Conservation (phyloP, 1,284 basidiomycete species). For the Xanthoconium separans region DNA sequence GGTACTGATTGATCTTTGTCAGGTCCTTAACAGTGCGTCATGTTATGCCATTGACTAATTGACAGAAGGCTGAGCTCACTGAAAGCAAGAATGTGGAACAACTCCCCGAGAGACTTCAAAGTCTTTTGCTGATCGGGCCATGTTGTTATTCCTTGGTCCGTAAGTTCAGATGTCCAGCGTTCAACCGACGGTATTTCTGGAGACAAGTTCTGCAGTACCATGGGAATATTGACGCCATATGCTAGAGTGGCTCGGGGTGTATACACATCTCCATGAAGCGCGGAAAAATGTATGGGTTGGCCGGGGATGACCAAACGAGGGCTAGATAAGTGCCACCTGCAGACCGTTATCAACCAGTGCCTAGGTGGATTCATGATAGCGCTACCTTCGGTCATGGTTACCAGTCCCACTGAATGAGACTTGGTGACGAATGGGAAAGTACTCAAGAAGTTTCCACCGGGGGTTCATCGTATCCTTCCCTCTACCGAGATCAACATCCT, state of each 20-base stretch:
- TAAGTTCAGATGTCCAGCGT: background rate
- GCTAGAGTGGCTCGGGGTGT: conserved; percentile 11
- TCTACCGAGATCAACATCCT: conserved; percentile 9
- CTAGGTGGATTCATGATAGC: background rate
- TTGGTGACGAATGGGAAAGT: conserved; percentile 18
- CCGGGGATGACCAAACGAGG: conserved; percentile 14
- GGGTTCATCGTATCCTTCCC: background rate
- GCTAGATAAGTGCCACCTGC: conserved; percentile 10
- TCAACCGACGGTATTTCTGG: background rate
- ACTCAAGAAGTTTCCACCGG: conserved; percentile 14
- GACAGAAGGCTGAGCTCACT: background rate
- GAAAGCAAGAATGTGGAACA: conserved; percentile 7
- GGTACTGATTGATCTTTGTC: background rate
- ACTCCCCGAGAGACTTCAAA: background rate
- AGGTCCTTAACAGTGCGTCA: background rate
- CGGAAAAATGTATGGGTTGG: conserved; percentile 17
- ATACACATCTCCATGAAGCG: conserved; percentile 7
- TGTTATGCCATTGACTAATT: background rate
- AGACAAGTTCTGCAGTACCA: no score
- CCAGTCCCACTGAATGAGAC: conserved; percentile 14
- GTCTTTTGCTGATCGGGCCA: background rate
- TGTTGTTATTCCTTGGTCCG: background rate
- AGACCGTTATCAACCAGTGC: background rate
- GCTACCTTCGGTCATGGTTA: conserved; percentile 6
- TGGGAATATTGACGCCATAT: conserved; percentile 1